Conservation (phyloP, 2,329 filamentous ascomycete species). For the Calonectria ilicicola region DNA sequence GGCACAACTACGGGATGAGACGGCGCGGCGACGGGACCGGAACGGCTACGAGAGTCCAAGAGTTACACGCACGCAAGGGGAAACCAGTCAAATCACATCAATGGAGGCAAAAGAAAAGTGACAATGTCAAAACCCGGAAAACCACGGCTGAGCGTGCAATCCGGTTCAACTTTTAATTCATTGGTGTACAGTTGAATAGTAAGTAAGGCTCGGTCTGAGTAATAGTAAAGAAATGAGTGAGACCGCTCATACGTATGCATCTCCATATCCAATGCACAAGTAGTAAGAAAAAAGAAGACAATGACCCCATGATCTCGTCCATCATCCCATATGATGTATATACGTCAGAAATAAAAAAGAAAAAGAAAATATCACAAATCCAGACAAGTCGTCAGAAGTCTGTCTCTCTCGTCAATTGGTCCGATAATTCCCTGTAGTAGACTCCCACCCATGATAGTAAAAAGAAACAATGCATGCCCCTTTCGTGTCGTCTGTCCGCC, state of each 20-base stretch:
- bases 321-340: slow-evolving; percentile 8
- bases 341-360: background rate
- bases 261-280: slow-evolving; percentile 6
- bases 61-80: background rate
- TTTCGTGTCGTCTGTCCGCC: slow-evolving; percentile 16
- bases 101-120: background rate
- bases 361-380: background rate
- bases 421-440: slow-evolving; percentile 16
- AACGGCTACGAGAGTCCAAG: background rate
- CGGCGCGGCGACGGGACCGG: no score
- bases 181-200: slow-evolving; percentile 16
- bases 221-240: background rate
- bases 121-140: background rate
- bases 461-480: slow-evolving; percentile 11
- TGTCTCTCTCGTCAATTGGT: slow-evolving; percentile 4
- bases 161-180: slow-evolving; percentile 9
- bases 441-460: slow-evolving; percentile 19
- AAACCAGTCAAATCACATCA: background rate
- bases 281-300: background rate
- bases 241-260: slow-evolving; percentile 2
- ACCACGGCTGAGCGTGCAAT: background rate
- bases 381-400: background rate
- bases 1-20: no score
- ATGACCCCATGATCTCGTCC: slow-evolving; percentile 2
- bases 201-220: background rate